These are phyloP conservation scores for Colletotrichum euphorbiae DNA, from an alignment of 2,329 filamentous ascomycete species.

Conservation along the genomic window DNA sequence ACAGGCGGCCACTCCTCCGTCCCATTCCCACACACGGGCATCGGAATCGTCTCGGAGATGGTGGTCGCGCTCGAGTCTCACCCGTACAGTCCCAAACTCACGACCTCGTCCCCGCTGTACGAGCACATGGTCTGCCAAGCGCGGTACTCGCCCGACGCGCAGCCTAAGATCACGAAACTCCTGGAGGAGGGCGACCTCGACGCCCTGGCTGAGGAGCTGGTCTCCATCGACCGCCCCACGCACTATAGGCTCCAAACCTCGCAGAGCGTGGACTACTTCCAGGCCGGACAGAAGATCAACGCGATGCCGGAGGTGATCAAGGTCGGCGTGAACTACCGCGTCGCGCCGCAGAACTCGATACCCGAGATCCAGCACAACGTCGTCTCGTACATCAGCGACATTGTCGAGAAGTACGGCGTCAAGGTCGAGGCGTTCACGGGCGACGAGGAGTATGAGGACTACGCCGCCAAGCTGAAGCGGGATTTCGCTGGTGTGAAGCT, in stretches of 20 bases:
- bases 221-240: constrained; percentile 16
- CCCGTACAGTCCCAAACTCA: constrained; percentile 61
- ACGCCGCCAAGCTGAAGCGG: background rate
- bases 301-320: constrained; percentile 34
- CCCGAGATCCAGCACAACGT: constrained; percentile 38
- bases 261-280: constrained; percentile 38
- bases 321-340: constrained; percentile 37
- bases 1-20: constrained; percentile 71
- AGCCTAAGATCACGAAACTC: constrained; percentile 52
- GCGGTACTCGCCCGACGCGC: constrained; percentile 63
- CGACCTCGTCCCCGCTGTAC: constrained; percentile 65
- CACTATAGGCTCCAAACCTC: constrained; percentile 35
- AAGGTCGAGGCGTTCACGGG: constrained; percentile 27
- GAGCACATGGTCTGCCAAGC: constrained; percentile 68
- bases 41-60: constrained; percentile 75
- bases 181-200: constrained; percentile 48
- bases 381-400: constrained; percentile 15
- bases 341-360: constrained; percentile 37
- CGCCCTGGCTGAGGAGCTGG: constrained; percentile 46
- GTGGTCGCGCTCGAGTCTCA: constrained; percentile 72
- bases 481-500: background rate
- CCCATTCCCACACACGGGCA: constrained; percentile 74
- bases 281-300: constrained; percentile 38
- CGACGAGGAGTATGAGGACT: constrained; percentile 24
- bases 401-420: constrained; percentile 32